Base-by-base conservation (phyloP, 164 flowering plant species). In the Aristolochia fimbriata region DNA sequence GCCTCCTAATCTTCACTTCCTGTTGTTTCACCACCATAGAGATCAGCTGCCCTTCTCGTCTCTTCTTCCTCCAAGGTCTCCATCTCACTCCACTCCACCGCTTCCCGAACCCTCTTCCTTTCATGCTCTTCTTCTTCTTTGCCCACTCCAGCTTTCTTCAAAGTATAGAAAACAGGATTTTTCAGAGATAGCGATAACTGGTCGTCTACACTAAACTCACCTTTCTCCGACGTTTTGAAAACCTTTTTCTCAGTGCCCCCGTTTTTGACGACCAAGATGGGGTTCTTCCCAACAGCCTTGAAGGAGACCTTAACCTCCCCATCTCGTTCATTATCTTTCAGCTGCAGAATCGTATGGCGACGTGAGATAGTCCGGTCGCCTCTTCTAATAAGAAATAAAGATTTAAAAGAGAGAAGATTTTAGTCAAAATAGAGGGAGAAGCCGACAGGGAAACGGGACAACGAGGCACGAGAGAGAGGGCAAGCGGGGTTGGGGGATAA, bases 281-380 rank as follows among this genome's bases (percentile, higher is more conserved):
- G 96, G 63, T 89, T 92, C 71, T 74, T 80, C 51, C 98, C 98
- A 0, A 75, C 15, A 14, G 83, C 89, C 60, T 81, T 67, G 46
- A 87, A 89, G 9, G 66, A 72, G 65, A 76, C 80, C 68, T 52
- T 66, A 51, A 72, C 22, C 64, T 70, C 77, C 17, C 56, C 59
- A 64, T 69, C 52, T 57, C 22, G 57, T 51, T 58, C 30, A 21
- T 17, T 8, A 15, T 55, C 19, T 51, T 20, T 20, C 22, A 76
- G 68, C 19, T 68, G 46, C 59, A 86, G 58, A 12, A 69, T 58
- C 31, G 86, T 51, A 65, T 92, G 98, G 37, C 69, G 81, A 15
- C 93, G 92, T 21, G 98, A 88, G 41, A 92, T 79, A 1, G 86
- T 77, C 66, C 70, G 67, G 70, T 87, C 95, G 6, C 63, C 57